Conservation (phyloP, 257 asterid species). For the Linaria vulgaris region DNA sequence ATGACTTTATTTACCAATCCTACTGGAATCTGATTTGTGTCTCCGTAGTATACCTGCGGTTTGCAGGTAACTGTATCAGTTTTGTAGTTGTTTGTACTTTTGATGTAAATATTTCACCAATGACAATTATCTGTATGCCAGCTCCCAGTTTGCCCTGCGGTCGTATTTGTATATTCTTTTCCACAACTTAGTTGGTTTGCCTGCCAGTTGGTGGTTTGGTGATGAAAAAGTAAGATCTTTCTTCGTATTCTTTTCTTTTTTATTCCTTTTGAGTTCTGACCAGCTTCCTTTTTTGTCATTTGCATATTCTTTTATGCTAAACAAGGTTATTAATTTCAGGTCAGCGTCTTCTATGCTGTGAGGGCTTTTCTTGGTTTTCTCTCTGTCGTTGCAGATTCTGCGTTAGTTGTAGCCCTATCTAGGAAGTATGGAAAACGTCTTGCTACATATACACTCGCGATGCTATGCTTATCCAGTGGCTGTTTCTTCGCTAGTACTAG, state of each 20-base stretch:
- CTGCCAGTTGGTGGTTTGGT: slow-evolving; percentile 91
- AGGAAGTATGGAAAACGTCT: slow-evolving; percentile 93
- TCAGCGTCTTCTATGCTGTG: slow-evolving; percentile 84
- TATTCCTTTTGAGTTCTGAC: slow-evolving; percentile 5
- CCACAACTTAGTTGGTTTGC: slow-evolving; percentile 80
- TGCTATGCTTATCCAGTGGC: slow-evolving; percentile 97
- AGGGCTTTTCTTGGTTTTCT: slow-evolving; percentile 75
- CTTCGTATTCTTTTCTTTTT: slow-evolving; percentile 15
- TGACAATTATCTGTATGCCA: slow-evolving; percentile 31
- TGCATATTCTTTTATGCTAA: slow-evolving; percentile 22
- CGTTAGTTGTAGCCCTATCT: slow-evolving; percentile 92
- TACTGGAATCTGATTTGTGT: neutral
- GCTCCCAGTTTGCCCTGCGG: slow-evolving; percentile 86
- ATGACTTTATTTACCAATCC: neutral
- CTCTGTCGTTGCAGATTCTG: slow-evolving; percentile 75
- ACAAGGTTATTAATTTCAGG: slow-evolving; percentile 50
- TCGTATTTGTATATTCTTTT: slow-evolving; percentile 79
- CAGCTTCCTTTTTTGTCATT: slow-evolving; percentile 5
- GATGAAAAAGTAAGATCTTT: slow-evolving; percentile 73
- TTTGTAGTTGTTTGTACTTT: slow-evolving; percentile 2
- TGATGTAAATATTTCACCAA: slow-evolving; percentile 17
- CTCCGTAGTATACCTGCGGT: slow-evolving; percentile 8
- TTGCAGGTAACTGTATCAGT: neutral
- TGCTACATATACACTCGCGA: slow-evolving; percentile 88
- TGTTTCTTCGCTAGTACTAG: slow-evolving; percentile 98